Evolutionary conservation across 176 grass and related monocot genomes (phyloP).

Genomic region (Carex myosuroides): DNA sequence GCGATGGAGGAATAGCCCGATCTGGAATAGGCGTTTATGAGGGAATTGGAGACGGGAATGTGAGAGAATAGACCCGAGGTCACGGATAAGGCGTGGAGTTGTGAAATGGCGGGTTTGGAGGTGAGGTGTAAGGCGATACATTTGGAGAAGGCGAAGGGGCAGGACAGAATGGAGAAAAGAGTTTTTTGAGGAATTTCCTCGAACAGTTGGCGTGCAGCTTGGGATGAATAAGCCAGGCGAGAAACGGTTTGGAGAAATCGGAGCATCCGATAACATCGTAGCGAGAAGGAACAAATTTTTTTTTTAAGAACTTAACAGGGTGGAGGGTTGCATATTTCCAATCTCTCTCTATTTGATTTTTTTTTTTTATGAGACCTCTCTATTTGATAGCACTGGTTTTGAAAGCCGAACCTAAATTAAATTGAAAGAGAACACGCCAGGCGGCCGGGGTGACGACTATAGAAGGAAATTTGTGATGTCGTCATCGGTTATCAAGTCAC

Average conservation of each 20-base stretch:
- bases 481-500: too few species aligned
- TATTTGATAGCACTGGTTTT: too few species aligned
- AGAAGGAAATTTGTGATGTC: too few species aligned
- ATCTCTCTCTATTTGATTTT: too few species aligned
- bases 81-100: conserved; percentile 52
- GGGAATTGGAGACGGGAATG: conserved; percentile 51
- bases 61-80: conserved; percentile 41
- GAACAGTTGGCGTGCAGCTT: conserved; percentile 15
- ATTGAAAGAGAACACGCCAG: too few species aligned
- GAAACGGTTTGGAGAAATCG: neutral
- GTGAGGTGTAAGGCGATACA: conserved; percentile 16
- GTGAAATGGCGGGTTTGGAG: conserved; percentile 16
- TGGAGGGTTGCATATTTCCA: too few species aligned
- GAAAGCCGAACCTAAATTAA: too few species aligned
- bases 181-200: neutral
- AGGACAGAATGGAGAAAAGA: neutral
- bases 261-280: neutral
- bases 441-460: too few species aligned
- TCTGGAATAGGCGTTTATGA: conserved; percentile 63
- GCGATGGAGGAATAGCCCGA: conserved; percentile 29
- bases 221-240: conserved; percentile 27
- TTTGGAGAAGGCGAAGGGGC: conserved; percentile 36
- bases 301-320: too few species aligned
- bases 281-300: too few species aligned
- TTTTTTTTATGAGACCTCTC: too few species aligned